Base-by-base conservation (phyloP, 371 early-diverging fungal species). In the Entomophthora muscae region DNA sequence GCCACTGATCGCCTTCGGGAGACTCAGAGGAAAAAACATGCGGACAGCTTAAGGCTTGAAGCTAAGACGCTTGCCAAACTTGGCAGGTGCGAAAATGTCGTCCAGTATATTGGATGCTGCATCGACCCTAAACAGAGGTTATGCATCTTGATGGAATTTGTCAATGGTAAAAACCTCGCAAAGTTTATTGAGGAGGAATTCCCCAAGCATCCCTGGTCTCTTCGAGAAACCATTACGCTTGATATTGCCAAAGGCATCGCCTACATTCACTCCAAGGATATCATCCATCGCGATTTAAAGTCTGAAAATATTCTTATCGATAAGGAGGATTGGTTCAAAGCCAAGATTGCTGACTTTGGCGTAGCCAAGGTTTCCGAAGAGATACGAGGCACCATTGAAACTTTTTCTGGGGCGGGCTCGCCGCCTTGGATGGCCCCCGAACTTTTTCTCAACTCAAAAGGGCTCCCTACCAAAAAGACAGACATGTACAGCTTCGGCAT, bases 211-310 rank as follows among this genome's bases (percentile, higher is more conserved):
- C 61, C 61, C 21, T 61, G 61, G 61, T 32, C 61, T 10, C 33
- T 61, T 17, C 23, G 61, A 10, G 61, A 61, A 10, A 51, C 31
- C 61, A 61, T 61, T 24, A 81, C 89, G 0, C 79, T 83, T 28
- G 93, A 95, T 71, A 79, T 93, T 67, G 69, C 91, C 61, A 81
- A 83, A 53, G 95, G 89, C 3, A 70, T 97, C 3, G 75, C 81
- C 17, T 94, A 93, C 70, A 71, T 97, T 42, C 98, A 97, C 66
- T 70, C 66, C 32, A 80, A 84, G 65, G 82, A 84, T 30, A 86
- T 97, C 52, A 87, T 91, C 3, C 95, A 96, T 70, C 83, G 95
- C 57, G 93, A 93, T 68, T 82, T 93, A 58, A 93, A 92, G 64
- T 89, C 90, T 1, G 86, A 85, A 65, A 86, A 91, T 73, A 83